phyloP scores from a whole-genome alignment of 768 basidiomycete species.

The Termitomyces sp. region DNA sequence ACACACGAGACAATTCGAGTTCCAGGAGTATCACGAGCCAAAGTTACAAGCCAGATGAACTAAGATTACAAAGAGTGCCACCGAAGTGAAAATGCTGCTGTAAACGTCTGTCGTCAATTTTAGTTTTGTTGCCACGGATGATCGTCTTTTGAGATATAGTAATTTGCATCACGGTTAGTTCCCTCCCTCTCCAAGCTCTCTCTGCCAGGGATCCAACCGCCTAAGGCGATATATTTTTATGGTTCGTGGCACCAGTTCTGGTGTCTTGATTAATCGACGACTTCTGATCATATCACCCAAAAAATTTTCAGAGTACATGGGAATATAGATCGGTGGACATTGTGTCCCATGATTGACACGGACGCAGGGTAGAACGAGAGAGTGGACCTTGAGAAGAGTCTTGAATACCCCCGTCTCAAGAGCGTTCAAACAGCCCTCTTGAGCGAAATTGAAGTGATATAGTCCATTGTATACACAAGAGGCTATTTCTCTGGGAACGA shows the following conservation, averaged over 20 bases:
- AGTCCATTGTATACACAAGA: neutral
- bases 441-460: neutral
- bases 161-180: neutral
- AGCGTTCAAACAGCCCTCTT: neutral
- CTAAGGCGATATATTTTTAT: neutral
- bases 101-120: too few relatives aligned
- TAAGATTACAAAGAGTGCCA: too few relatives aligned
- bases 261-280: neutral
- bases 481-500: neutral
- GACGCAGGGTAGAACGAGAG: neutral
- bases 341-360: neutral
- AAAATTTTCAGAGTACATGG: neutral
- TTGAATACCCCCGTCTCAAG: neutral
- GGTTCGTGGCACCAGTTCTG: neutral
- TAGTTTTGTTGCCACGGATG: too few relatives aligned
- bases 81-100: too few relatives aligned
- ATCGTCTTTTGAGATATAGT: too few relatives aligned
- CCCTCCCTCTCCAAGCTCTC: neutral
- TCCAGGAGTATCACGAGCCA: too few relatives aligned
- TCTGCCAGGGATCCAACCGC: neutral
- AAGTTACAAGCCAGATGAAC: too few relatives aligned
- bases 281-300: neutral
- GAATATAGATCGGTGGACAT: neutral
- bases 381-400: neutral
- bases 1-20: too few relatives aligned